phyloP scores from a whole-genome alignment of 2,329 filamentous ascomycete species.

The Lithohypha guttulata region DNA sequence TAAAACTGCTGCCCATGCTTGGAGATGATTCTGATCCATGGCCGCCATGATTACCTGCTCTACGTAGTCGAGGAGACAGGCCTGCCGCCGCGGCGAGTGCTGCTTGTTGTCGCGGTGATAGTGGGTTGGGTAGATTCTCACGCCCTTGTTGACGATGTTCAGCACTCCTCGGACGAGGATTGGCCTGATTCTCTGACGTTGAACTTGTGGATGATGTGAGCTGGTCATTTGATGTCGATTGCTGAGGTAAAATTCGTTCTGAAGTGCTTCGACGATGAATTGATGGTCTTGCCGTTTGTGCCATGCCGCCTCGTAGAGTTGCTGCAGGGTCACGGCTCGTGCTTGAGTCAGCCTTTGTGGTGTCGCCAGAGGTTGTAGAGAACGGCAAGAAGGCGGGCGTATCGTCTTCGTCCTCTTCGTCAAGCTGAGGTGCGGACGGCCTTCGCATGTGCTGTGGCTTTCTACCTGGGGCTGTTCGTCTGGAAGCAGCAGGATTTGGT shows the following conservation, averaged over 20 bases:
- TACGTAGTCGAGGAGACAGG: conserved; percentile 22
- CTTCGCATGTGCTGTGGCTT: conserved; percentile 6
- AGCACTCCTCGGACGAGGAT: not conserved
- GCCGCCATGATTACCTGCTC: conserved; percentile 26
- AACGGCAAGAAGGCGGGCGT: conserved; percentile 38
- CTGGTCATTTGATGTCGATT: conserved; percentile 24
- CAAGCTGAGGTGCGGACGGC: conserved; percentile 19
- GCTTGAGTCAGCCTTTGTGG: conserved; percentile 15
- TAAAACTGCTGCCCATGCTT: conserved; percentile 56
- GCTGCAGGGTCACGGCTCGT: conserved; percentile 29
- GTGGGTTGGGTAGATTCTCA: conserved; percentile 15
- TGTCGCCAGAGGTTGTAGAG: conserved; percentile 7
- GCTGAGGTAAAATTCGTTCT: conserved; percentile 22
- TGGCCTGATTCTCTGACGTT: not conserved
- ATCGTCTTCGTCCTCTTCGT: conserved; percentile 35
- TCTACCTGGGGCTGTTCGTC: conserved; percentile 1
- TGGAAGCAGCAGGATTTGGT: conserved; percentile 13
- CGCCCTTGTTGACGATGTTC: conserved; percentile 3
- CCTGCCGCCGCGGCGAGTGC: conserved; percentile 32
- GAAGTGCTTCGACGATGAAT: conserved; percentile 23
- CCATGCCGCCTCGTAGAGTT: conserved; percentile 31
- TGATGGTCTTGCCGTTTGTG: conserved; percentile 18
- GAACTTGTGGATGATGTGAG: conserved; percentile 16
- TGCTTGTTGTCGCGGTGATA: conserved; percentile 38
- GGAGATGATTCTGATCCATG: conserved; percentile 46